Base-by-base conservation (phyloP, 805 yeast genomes). In the Wickerhamiella shivajii region DNA sequence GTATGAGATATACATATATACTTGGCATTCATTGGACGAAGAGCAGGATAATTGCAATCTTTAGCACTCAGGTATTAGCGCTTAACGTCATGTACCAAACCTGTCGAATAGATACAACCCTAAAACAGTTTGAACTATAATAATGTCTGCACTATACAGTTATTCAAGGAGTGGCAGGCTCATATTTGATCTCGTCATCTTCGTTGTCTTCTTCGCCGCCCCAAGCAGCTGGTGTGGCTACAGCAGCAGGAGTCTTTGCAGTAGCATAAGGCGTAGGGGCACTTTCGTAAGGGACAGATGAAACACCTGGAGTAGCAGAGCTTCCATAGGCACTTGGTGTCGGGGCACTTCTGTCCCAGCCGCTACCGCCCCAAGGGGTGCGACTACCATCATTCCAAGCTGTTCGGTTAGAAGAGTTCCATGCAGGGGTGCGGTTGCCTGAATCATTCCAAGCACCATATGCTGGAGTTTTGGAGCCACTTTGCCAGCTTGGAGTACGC, bases 301-400 rank as follows among this genome's bases (percentile, higher is more conserved):
- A 49, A 3, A 59, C 55, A 1, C 47, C 52, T 9, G 60, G 60
- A 4, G 60, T 58, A 1, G 58, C 55, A 1, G 55, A 56, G 25
- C 34, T 45, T n/a, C 35, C 47, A 17, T 38, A 45, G 3, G 55
- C 53, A 18, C 59, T 63, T 9, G 54, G 60, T 29, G 63, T 60
- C 48, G 66, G 62, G 2, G 67, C 61, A 12, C 44, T 37, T 7
- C 29, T 32, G 39, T 39, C 46, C 38, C 41, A 29, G 9, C 50
- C 45, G 17, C 47, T 42, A 24, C 39, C 40, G 56, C 59, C 56
- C 1, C 62, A 56, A 2, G 68, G 65, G 2, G 67, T 59, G 28
- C 48, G 52, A 20, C 56, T 40, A 39, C 63, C 46, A 8, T 51
- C 36, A 18, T 50, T 49, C 77, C 79, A 69, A 1, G 74, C 62